Evolutionary conservation across 495 filamentous ascomycete species (phyloP), one percentile per base, ranked within the genome.

Genomic region (Podospora sp.): DNA sequence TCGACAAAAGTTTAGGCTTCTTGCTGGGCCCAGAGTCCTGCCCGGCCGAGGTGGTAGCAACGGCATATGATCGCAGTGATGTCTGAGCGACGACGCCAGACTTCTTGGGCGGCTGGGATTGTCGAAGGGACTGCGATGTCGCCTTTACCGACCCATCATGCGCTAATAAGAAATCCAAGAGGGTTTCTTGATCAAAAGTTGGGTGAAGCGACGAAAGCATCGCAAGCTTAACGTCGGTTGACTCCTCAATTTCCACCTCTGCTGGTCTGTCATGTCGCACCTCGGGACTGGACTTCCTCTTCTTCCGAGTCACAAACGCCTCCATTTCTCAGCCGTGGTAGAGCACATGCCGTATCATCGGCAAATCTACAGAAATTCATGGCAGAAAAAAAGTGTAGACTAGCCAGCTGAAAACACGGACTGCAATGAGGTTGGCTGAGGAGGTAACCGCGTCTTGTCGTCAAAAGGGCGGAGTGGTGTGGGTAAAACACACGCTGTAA

Each of bases 181-280:
- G 83, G 1, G 82, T 76, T 22, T 87, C 84, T 64, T 92, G 87
- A 53, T 88, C 82, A 2, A 88, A 65, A 5, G 79, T 65, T 0
- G 91, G 87, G 69, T 91, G 84, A 1, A 97, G 84, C 0, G 95
- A 97, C 1, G 88, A 82, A 6, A 98, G 83, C 0, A 93, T 84
- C 1, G 93, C 93, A 2, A 98, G 78, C 73, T 97, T 97, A 68
- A 95, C 78, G 71, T 98, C 94, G 0, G 94, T 98, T 4, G 91
- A 89, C 21, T 94, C 90, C 18, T 92, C 77, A 29, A 68, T 73
- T 20, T 78, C 73, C 36, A 69, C 71, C 21, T 53, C 46, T 26
- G 35, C 8, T 20, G 7, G 14, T 18, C 8, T 20, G 12, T 26
- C 0, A 16, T n/a, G 25, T 35, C 26, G 55, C 6, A 21, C 9